Evolutionary conservation across 495 filamentous ascomycete species (phyloP), one percentile per base, ranked within the genome.

Genomic region (Pseudoneurospora amorphoporcata): DNA sequence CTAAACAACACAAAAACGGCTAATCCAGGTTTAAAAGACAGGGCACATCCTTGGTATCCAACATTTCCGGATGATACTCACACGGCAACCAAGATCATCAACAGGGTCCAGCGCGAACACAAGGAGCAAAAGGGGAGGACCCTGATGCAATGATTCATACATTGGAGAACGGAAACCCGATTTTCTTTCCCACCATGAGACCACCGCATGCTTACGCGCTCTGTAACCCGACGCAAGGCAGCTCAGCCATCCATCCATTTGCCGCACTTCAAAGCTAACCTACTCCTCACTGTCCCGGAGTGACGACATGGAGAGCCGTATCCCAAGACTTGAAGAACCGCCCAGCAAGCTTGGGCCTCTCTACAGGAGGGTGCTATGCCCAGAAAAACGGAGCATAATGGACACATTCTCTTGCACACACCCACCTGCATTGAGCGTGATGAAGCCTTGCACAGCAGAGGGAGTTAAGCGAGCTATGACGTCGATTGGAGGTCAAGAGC

Each of bases 381-480:
- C 53, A 1, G 29, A 8, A 35, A 61, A 65, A 65, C 53, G 53
- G 53, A 65, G 53, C 53, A 65, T 65, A 17, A 16, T 17, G 0
- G 7, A 35, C 9, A 53, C 9, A 12, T 29, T 6, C 23, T 29
- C 14, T 17, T 35, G 53, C 29, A 37, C 53, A 65, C 53, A 16
- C 29, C 53, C 29, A 32, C 53, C 29, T 32, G 53, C 53, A 1
- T 9, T 16, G 23, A 8, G 23, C 35, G 2, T 65, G 23, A 17
- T 1, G 29, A 65, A 65, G 53, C 53, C 53, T 37, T 65, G 53
- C 29, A 37, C 3, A 37, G 29, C 14, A 16, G 53, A 35, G 2
- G 29, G 3, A 65, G 29, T 61, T 12, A 65, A 65, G 53, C 53
- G 65, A 70, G 35, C 32, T 61, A 77, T 79, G 77, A 79, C 76